These are phyloP conservation scores for Fusarium sp. DNA, from an alignment of 2,329 filamentous ascomycete species.

Conservation along the genomic window DNA sequence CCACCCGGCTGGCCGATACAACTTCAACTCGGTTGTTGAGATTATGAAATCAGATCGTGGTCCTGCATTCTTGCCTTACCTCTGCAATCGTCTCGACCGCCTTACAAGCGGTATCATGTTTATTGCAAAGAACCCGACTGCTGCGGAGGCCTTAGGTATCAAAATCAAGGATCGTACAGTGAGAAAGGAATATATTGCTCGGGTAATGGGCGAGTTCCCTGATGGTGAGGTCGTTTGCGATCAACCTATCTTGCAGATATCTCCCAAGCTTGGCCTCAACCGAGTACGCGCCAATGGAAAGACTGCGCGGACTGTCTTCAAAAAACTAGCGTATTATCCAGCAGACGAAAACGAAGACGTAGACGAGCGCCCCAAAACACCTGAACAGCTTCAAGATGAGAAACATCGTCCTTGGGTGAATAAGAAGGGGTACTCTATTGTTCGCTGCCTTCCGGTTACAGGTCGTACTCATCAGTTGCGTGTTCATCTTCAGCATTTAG, in stretches of 20 bases:
- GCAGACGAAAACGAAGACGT: slow-evolving; percentile 36
- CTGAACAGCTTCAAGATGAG: slow-evolving; percentile 40
- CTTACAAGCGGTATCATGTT: slow-evolving; percentile 99
- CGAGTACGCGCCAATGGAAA: slow-evolving; percentile 95
- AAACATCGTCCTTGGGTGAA: slow-evolving; percentile 58
- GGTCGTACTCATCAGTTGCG: slow-evolving; percentile 95
- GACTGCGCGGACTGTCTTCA: slow-evolving; percentile 89
- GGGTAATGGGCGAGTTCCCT: slow-evolving; percentile 91
- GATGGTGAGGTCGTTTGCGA: slow-evolving; percentile 92
- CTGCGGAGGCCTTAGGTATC: slow-evolving; percentile 79
- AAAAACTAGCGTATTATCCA: slow-evolving; percentile 91
- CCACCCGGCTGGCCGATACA: slow-evolving; percentile 94
- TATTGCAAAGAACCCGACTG: slow-evolving; percentile 85
- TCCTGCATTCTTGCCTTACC: slow-evolving; percentile 66
- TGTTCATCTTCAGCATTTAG: slow-evolving; percentile 93
- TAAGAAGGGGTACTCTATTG: slow-evolving; percentile 90
- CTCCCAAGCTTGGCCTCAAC: slow-evolving; percentile 93
- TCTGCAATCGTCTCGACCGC: slow-evolving; percentile 94
- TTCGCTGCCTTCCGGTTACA: slow-evolving; percentile 92
- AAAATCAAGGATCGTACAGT: slow-evolving; percentile 86
- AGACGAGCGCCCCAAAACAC: slow-evolving; percentile 45
- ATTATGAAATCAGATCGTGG: slow-evolving; percentile 85
- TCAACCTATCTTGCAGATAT: slow-evolving; percentile 93
- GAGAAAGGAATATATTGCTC: slow-evolving; percentile 93
- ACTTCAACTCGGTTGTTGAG: slow-evolving; percentile 93